Conservation (phyloP, 2,329 filamentous ascomycete species). For the Alternaria angustiovoidea region DNA sequence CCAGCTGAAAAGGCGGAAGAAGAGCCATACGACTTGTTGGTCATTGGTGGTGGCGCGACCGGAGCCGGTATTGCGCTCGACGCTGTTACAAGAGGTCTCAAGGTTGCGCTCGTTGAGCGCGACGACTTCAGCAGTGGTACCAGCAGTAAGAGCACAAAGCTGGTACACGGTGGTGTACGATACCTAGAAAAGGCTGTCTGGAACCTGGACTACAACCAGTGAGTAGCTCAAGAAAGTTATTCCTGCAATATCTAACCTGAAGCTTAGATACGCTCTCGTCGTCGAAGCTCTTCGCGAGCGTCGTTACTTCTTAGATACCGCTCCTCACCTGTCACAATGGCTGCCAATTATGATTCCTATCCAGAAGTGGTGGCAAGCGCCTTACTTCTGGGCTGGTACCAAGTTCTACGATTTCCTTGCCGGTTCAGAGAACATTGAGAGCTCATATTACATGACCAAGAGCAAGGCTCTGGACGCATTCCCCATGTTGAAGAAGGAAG, state of each 20-base stretch:
- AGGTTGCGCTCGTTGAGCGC: slow-evolving; percentile 81
- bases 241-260: not conserved
- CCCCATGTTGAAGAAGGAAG: slow-evolving; percentile 84
- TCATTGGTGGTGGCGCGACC: slow-evolving; percentile 82
- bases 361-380: slow-evolving; percentile 83
- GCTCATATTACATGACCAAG: slow-evolving; percentile 85
- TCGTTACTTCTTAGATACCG: slow-evolving; percentile 83
- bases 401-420: slow-evolving; percentile 88
- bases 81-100: slow-evolving; percentile 78
- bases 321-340: slow-evolving; percentile 81
- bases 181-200: slow-evolving; percentile 88
- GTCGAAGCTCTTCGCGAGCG: slow-evolving; percentile 83
- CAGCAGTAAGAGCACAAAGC: slow-evolving; percentile 86
- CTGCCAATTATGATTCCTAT: slow-evolving; percentile 85
- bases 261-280: slow-evolving; percentile 70
- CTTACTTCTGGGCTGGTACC: slow-evolving; percentile 79
- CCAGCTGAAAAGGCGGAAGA: slow-evolving; percentile 44
- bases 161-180: slow-evolving; percentile 84
- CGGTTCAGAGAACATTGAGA: slow-evolving; percentile 86
- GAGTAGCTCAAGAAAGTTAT: slow-evolving; percentile 21
- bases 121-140: slow-evolving; percentile 85
- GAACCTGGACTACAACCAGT: slow-evolving; percentile 85
- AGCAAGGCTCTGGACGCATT: slow-evolving; percentile 88
- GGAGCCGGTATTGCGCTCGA: slow-evolving; percentile 83
- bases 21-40: slow-evolving; percentile 76